These are phyloP conservation scores for Torulaspora quercuum DNA, from an alignment of 805 yeast genomes.

Conservation along the genomic window DNA sequence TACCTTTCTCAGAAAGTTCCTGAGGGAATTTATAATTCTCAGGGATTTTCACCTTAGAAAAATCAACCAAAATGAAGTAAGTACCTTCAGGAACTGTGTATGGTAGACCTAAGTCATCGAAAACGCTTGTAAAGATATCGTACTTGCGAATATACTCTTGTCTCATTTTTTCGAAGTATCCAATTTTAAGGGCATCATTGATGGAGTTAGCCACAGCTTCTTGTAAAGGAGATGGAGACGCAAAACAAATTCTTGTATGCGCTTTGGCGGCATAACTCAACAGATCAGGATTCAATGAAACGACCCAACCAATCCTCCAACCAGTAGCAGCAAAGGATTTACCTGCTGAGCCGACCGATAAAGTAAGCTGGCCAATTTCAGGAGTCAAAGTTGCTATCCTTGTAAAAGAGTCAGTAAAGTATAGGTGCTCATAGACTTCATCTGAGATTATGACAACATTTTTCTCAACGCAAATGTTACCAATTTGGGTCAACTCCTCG, in stretches of 20 bases:
- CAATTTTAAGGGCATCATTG: constrained; percentile 52
- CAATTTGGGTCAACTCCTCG: constrained; percentile 71
- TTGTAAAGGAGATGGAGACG: constrained; percentile 88
- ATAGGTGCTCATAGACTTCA: constrained; percentile 92
- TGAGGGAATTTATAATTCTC: constrained; percentile 66
- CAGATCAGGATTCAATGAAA: constrained; percentile 72
- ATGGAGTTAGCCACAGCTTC: constrained; percentile 85
- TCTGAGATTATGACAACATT: constrained; percentile 82
- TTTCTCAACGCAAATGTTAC: constrained; percentile 78
- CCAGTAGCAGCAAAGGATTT: constrained; percentile 99
- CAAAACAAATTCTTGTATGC: constrained; percentile 90
- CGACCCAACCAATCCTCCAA: constrained; percentile 96
- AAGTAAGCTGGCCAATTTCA: constrained; percentile 71
- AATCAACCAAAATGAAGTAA: constrained; percentile 85
- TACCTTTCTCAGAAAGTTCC: constrained; percentile 63
- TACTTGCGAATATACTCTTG: constrained; percentile 67
- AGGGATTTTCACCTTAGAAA: constrained; percentile 78
- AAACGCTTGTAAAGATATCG: constrained; percentile 65
- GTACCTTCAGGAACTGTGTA: constrained; percentile 93
- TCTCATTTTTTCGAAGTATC: constrained; percentile 70
- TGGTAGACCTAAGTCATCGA: constrained; percentile 84
- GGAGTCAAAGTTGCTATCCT: constrained; percentile 81
- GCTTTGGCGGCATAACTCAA: constrained; percentile 81
- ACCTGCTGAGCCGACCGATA: constrained; percentile 96
- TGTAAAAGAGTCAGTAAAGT: constrained; percentile 63